Evolutionary conservation across 202 grass and related monocot genomes (phyloP).

Genomic region (Setaria italica): DNA sequence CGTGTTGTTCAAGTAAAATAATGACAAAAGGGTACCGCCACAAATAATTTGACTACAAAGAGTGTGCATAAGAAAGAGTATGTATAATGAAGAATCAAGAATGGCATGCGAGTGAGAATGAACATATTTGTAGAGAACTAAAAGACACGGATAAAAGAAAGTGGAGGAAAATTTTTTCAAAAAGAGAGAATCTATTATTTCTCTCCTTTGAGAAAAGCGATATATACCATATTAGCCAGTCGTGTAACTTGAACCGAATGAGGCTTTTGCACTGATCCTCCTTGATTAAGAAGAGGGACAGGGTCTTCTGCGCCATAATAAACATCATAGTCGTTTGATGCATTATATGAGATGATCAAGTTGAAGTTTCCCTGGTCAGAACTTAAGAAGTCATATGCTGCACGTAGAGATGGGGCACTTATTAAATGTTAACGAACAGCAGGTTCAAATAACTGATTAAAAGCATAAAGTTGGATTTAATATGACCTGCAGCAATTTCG

Average conservation of each 20-base stretch:
- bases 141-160: background rate
- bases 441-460: background rate
- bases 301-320: background rate
- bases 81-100: conserved; percentile 1
- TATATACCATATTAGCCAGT: conserved; percentile 58
- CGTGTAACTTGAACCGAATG: conserved; percentile 21
- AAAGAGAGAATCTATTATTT: conserved; percentile 1
- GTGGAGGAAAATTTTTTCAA: background rate
- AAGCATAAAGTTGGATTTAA: background rate
- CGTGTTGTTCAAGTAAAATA: background rate
- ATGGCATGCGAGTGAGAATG: background rate
- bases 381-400: conserved; percentile 68
- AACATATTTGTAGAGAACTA: conserved; percentile 14
- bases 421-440: conserved; percentile 28
- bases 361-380: conserved; percentile 41
- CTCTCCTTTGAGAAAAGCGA: conserved; percentile 10
- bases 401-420: conserved; percentile 34
- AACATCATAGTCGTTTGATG: background rate
- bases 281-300: background rate
- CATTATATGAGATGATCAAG: conserved; percentile 14
- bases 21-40: background rate
- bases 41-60: conserved; percentile 9
- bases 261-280: background rate
- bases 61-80: background rate
- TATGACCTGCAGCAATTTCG: conserved; percentile 56